A percentile compares a stretch with the other conserved stretches of the same genome.
Conservation (phyloP, 208 protist species). For the Leishmania lainsoni region DNA sequence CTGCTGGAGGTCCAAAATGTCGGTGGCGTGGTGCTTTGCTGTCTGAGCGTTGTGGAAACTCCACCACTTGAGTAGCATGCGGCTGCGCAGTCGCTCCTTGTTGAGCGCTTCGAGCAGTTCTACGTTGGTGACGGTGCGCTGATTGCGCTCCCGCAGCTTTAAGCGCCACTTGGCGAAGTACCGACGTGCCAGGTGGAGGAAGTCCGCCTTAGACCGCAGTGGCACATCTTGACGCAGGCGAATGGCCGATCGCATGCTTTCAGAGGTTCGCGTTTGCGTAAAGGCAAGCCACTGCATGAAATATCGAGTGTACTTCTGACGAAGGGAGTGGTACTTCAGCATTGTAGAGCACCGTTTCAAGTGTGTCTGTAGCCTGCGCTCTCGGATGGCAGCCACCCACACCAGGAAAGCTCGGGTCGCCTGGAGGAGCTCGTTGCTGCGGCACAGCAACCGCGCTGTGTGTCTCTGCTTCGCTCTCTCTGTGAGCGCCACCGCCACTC, state of each 20-base stretch:
- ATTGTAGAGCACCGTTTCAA: constrained; percentile 65
- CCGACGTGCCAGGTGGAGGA: constrained; percentile 48
- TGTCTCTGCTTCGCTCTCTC: constrained; percentile 7
- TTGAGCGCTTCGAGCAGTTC: constrained; percentile 43
- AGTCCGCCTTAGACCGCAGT: constrained; percentile 57
- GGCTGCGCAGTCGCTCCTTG: constrained; percentile 28
- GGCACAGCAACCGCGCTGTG: constrained; percentile 21
- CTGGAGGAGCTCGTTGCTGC: constrained; percentile 25
- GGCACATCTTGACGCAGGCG: constrained; percentile 49
- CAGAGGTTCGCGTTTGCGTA: constrained; percentile 31
- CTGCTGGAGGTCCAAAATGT: constrained; percentile 8
- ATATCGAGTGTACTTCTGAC: constrained; percentile 41
- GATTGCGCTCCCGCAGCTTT: constrained; percentile 44
- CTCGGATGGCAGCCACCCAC: constrained; percentile 35
- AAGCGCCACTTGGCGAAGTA: constrained; percentile 71
- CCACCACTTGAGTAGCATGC: constrained; percentile 39
- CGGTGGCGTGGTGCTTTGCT: constrained; percentile 1
- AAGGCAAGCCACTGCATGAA: constrained; percentile 73
- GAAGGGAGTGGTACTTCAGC: constrained; percentile 58
- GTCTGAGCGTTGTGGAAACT: constrained; percentile 6
- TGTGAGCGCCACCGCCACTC: constrained; percentile 4
- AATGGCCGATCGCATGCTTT: constrained; percentile 19
- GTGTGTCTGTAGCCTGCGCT: constrained; percentile 51
- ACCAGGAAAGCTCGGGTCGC: constrained; percentile 32
- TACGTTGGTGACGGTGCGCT: constrained; percentile 57